Conservation (phyloP, 495 filamentous ascomycete species). For the Neurospora tetraspora region DNA sequence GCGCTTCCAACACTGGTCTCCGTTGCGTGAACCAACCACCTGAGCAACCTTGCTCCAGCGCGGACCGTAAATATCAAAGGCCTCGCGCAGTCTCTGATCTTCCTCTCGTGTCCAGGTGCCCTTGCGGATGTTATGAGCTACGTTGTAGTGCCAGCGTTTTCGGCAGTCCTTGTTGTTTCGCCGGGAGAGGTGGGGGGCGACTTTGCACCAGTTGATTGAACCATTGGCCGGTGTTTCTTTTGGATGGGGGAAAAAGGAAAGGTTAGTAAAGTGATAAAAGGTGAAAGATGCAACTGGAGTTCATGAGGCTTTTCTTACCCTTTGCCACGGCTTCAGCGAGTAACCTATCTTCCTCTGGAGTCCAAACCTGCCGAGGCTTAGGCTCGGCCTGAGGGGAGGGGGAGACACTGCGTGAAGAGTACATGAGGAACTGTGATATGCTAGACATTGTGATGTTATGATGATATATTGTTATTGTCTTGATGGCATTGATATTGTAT, state of each 20-base stretch:
- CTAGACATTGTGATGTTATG: not conserved
- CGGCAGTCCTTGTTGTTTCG: constrained; percentile 35
- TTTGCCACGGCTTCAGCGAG: constrained; percentile 14
- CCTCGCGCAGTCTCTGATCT: constrained; percentile 25
- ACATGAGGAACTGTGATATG: not conserved
- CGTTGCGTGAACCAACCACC: constrained; percentile 21
- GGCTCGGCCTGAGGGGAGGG: not conserved
- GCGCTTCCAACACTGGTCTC: constrained; percentile 27
- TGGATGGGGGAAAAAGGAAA: not conserved
- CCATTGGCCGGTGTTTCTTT: constrained; percentile 17
- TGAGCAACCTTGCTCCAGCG: constrained; percentile 26
- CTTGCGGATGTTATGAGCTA: constrained; percentile 28
- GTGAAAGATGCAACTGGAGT: not conserved
- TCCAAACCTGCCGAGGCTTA: constrained; percentile 20
- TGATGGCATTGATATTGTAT: not conserved
- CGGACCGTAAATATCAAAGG: constrained; percentile 25
- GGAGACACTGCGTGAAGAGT: not conserved
- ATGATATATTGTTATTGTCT: not conserved
- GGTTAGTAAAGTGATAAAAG: not conserved
- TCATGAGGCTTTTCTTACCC: constrained; percentile 6
- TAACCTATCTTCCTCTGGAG: constrained; percentile 16
- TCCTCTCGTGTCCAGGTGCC: constrained; percentile 33
- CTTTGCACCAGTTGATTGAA: constrained; percentile 30
- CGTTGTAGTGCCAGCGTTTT: constrained; percentile 32
- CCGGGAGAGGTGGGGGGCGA: constrained; percentile 27